These are phyloP conservation scores for Henckelia pumila DNA, from an alignment of 257 asterid genomes.

Conservation along the genomic window DNA sequence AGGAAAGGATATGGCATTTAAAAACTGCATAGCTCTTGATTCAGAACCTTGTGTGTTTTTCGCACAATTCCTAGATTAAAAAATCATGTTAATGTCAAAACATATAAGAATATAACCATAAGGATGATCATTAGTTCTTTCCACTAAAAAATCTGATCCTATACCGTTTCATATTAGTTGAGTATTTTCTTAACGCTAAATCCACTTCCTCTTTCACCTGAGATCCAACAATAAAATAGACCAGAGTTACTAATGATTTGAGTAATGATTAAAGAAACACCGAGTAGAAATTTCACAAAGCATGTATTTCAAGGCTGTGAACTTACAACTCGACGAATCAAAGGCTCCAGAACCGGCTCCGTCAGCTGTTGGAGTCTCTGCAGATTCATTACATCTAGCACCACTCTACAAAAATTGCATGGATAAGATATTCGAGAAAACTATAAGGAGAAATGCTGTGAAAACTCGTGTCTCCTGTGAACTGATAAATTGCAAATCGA, in stretches of 20 bases:
- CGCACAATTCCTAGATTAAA: conserved; percentile 50
- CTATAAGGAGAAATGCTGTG: background rate
- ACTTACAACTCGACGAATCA: conserved; percentile 89
- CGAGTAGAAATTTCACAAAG: background rate
- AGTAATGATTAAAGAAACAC: too few species aligned
- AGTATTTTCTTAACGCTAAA: conserved; percentile 63
- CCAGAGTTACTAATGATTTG: background rate
- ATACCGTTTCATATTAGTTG: conserved; percentile 63
- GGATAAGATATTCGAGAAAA: conserved; percentile 17
- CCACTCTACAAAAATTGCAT: conserved; percentile 47
- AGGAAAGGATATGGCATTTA: conserved; percentile 58
- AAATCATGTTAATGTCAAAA: background rate
- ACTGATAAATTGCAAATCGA: background rate
- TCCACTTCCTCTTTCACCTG: conserved; percentile 98
- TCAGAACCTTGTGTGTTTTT: conserved; percentile 53
- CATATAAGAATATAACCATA: conserved; percentile 9
- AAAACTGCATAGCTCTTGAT: conserved; percentile 53
- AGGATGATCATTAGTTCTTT: conserved; percentile 15
- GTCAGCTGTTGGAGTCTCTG: conserved; percentile 59
- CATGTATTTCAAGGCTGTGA: background rate
- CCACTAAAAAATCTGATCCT: conserved; percentile 5
- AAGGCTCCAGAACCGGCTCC: conserved; percentile 89
- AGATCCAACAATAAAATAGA: conserved; percentile 26
- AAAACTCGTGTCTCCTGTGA: conserved; percentile 1
- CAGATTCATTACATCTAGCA: conserved; percentile 59